Evolutionary conservation across 202 grass and related monocot genomes (phyloP).

Genomic region (Zoysia matrella): DNA sequence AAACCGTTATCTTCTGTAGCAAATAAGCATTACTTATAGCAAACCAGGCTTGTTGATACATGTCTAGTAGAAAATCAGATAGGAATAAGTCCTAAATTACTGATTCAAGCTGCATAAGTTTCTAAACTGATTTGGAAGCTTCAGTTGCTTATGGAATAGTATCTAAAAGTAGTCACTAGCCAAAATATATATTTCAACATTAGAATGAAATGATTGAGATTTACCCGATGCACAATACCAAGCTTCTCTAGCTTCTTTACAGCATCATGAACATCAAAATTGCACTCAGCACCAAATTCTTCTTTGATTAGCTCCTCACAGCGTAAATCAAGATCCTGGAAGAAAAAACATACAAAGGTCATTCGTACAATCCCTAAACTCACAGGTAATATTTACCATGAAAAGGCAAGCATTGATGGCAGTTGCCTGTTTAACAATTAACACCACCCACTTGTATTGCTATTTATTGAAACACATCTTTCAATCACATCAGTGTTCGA

Average conservation of each 20-base stretch:
- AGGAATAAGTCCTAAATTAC: slow-evolving; percentile 8
- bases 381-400: not conserved
- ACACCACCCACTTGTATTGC: not conserved
- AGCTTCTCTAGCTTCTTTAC: slow-evolving; percentile 95
- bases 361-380: slow-evolving; percentile 15
- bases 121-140: not conserved
- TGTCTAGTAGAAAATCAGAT: not conserved
- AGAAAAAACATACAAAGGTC: slow-evolving; percentile 16
- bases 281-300: slow-evolving; percentile 80
- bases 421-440: not conserved
- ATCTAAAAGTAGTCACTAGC: not conserved
- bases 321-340: slow-evolving; percentile 79
- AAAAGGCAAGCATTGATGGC: not conserved
- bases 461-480: not conserved
- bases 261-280: slow-evolving; percentile 97
- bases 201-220: slow-evolving; percentile 17
- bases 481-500: not conserved
- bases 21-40: not conserved
- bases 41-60: too few relatives aligned
- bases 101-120: slow-evolving; percentile 14
- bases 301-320: slow-evolving; percentile 94
- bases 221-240: slow-evolving; percentile 85
- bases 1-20: too few relatives aligned
- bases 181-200: slow-evolving; percentile 3
- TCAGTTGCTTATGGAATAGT: not conserved